phyloP scores from a whole-genome alignment of 441 rosid species.

The Francoa sonchifolia region DNA sequence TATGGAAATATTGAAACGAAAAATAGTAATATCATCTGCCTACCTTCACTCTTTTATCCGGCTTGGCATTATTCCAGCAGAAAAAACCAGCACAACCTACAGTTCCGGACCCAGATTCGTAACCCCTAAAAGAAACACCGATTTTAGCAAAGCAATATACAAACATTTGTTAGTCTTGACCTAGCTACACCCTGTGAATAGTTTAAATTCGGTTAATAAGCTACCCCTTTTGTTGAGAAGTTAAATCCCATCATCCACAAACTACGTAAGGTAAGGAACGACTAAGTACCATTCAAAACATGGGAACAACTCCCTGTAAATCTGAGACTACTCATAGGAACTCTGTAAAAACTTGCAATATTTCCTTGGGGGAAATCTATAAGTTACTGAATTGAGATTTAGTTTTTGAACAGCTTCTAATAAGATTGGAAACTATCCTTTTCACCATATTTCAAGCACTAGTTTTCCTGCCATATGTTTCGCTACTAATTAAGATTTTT shows the following conservation, averaged over 20 bases:
- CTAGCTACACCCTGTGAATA: neutral
- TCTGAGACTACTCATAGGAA: no score
- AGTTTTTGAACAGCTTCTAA: no score
- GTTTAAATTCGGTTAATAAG: neutral
- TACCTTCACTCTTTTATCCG: constrained; percentile 51
- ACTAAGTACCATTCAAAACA: no score
- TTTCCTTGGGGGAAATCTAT: neutral
- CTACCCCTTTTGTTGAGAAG: no score
- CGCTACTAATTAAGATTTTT: neutral
- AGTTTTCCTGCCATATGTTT: neutral
- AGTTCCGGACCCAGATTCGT: constrained; percentile 66
- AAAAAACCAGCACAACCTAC: constrained; percentile 71
- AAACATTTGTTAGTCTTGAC: constrained; percentile 2
- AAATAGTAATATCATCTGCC: constrained; percentile 7
- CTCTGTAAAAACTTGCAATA: neutral
- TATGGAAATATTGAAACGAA: neutral
- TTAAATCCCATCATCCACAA: no score
- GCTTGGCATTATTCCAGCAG: constrained; percentile 63
- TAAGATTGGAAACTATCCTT: neutral
- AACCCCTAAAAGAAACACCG: constrained; percentile 52
- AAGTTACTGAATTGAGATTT: neutral
- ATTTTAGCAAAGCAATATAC: constrained; percentile 9
- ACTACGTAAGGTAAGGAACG: no score
- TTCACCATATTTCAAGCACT: neutral
- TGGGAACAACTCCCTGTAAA: no score